Evolutionary conservation across 805 yeast species (phyloP).

Genomic region (Saccharomycopsis microspora): DNA sequence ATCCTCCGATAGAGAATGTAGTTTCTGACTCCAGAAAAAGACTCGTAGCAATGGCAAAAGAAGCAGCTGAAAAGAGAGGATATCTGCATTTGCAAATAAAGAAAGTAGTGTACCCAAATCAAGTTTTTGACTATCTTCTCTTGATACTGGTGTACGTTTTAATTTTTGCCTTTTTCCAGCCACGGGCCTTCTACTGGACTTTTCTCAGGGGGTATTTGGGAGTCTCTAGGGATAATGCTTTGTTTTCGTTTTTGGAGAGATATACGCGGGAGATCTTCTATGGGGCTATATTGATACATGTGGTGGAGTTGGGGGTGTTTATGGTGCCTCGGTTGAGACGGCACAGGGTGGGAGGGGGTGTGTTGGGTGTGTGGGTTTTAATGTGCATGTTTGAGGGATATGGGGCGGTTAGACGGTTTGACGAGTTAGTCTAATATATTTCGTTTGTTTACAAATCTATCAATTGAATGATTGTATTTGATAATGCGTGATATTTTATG

Average conservation of each 20-base stretch:
- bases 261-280: conserved; percentile 21
- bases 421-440: conserved; percentile 19
- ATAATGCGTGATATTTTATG: too few relatives aligned
- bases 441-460: too few relatives aligned
- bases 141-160: conserved; percentile 20
- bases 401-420: conserved; percentile 37
- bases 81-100: conserved; percentile 44
- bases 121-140: conserved; percentile 21
- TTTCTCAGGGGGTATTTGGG: not conserved
- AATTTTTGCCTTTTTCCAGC: conserved; percentile 4
- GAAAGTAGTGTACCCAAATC: conserved; percentile 33
- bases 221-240: not conserved
- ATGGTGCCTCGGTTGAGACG: conserved; percentile 39
- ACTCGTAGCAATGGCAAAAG: conserved; percentile 64
- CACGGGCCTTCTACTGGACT: conserved; percentile 1
- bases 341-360: conserved; percentile 48
- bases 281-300: conserved; percentile 32
- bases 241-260: conserved; percentile 3
- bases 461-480: too few relatives aligned
- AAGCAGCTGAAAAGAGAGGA: conserved; percentile 53
- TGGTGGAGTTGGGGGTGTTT: conserved; percentile 34
- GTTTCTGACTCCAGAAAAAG: conserved; percentile 37
- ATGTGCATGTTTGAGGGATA: conserved; percentile 54
- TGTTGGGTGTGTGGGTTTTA: conserved; percentile 39
- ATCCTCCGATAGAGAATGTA: conserved; percentile 36